Base-by-base conservation (phyloP, 345 rosid genomes). In the Lepidium aucheri region DNA sequence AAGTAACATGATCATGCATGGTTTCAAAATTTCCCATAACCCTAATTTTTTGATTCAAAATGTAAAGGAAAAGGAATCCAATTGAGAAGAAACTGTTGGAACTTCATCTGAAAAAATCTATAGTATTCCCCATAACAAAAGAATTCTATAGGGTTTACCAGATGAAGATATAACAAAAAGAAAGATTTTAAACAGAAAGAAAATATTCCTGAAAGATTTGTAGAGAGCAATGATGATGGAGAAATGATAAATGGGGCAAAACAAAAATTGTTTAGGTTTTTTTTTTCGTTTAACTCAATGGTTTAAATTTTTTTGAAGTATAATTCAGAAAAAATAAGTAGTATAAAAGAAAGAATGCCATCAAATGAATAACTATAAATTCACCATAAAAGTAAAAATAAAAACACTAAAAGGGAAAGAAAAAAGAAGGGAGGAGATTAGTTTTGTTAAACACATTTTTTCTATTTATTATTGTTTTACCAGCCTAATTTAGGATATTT, bases 391-490 rank as follows among this genome's bases (percentile, higher is more conserved):
- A 26, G 5, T 28, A 28, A 28, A 28, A 30, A 54, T 33, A 8
- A 4, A 49, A 13, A 16, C 32, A 7, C 8, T 16, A 13, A 38
- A 26, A 14, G 8, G n/a, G 5, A 18, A 7, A 12, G 3, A 18
- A 53, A 65, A 54, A 66, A 9, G 53, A 44, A 36, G 40, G 72
- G 73, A 47, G 40, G 65, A 47, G 33, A 28, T 5, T 57, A n/a
- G 8, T 39, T 58, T 58, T 28, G 65, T 46, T 35, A 24, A 3
- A 44, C 14, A 9, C 7, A n/a, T 3, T 9, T 18, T 15, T 7
- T 45, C 18, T 56, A 35, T 36, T 45, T 56, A 3, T 11, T 4
- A 35, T 36, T 5, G 34, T 62, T 61, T 42, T 6, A 18, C 41
- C 28, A 30, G 9, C 33, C 20, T 65, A 26, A 26, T 41, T 65